phyloP scores from a whole-genome alignment of 1,284 basidiomycete species.

The Leccinum griseonigrum region DNA sequence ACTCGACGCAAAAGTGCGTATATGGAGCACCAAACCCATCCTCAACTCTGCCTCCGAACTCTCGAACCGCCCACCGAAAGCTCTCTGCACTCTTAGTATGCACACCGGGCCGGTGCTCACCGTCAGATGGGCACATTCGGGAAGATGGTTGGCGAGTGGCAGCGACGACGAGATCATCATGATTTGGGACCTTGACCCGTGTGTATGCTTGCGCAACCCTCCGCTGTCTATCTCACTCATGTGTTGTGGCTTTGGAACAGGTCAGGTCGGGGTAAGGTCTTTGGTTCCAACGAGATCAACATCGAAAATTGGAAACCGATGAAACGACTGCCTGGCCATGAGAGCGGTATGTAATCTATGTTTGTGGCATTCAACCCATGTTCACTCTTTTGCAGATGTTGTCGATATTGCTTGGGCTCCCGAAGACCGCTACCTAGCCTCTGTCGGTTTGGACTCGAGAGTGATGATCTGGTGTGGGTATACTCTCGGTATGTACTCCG shows the following conservation, averaged over 20 bases:
- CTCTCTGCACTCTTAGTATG: constrained; percentile 88
- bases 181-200: constrained; percentile 98
- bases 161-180: constrained; percentile 95
- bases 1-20: constrained; percentile 91
- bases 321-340: constrained; percentile 89
- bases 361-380: neutral
- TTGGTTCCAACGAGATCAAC: constrained; percentile 91
- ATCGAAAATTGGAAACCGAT: constrained; percentile 98
- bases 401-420: constrained; percentile 96
- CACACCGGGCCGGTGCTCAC: constrained; percentile 94
- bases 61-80: constrained; percentile 79
- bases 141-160: constrained; percentile 92
- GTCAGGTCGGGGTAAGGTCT: constrained; percentile 79
- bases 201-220: constrained; percentile 35
- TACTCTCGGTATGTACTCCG: constrained; percentile 65
- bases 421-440: constrained; percentile 88
- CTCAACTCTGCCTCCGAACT: constrained; percentile 70
- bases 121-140: constrained; percentile 95
- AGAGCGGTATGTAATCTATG: constrained; percentile 62
- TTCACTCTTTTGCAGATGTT: constrained; percentile 65
- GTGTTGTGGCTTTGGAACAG: constrained; percentile 37
- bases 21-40: constrained; percentile 96
- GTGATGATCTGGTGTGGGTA: constrained; percentile 93
- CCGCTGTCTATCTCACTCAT: neutral
- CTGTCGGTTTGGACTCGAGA: constrained; percentile 89